These are phyloP conservation scores for Polyplosphaeria fusca DNA, from an alignment of 495 filamentous ascomycete genomes.

Conservation along the genomic window DNA sequence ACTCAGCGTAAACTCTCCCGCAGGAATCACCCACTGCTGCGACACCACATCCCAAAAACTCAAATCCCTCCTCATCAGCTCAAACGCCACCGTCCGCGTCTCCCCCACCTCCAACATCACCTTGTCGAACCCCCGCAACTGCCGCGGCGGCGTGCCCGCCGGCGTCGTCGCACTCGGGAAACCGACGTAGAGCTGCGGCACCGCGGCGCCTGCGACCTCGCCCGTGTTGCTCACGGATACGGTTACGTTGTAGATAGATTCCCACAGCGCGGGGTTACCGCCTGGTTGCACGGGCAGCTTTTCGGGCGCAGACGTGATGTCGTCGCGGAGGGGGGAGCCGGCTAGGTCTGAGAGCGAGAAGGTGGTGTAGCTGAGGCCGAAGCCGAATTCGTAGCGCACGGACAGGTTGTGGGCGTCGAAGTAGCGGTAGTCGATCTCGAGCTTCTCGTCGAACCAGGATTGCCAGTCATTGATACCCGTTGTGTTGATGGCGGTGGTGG, in stretches of 20 bases:
- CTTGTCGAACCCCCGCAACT: slow-evolving; percentile 58
- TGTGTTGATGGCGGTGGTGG: slow-evolving; percentile 14
- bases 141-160: slow-evolving; percentile 41
- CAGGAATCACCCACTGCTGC: slow-evolving; percentile 53
- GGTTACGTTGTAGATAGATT: slow-evolving; percentile 42
- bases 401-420: slow-evolving; percentile 47
- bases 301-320: background rate
- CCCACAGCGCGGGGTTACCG: slow-evolving; percentile 13
- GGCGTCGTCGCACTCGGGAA: slow-evolving; percentile 24
- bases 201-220: slow-evolving; percentile 50
- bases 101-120: slow-evolving; percentile 46
- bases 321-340: background rate
- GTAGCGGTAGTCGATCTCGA: slow-evolving; percentile 52
- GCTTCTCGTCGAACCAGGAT: slow-evolving; percentile 46
- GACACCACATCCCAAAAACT: slow-evolving; percentile 52
- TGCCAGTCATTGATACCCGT: slow-evolving; percentile 7
- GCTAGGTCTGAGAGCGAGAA: slow-evolving; percentile 4
- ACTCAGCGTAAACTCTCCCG: slow-evolving; percentile 45
- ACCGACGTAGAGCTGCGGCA: slow-evolving; percentile 55
- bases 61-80: slow-evolving; percentile 50
- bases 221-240: slow-evolving; percentile 52
- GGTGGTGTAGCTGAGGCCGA: slow-evolving; percentile 33
- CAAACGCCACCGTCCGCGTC: slow-evolving; percentile 45
- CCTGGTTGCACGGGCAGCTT: slow-evolving; percentile 11
- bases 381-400: slow-evolving; percentile 50